Evolutionary conservation across 225 moss, liverwort and hornwort genomes (phyloP).

Genomic region (Pseudisothecium myosuroides): DNA sequence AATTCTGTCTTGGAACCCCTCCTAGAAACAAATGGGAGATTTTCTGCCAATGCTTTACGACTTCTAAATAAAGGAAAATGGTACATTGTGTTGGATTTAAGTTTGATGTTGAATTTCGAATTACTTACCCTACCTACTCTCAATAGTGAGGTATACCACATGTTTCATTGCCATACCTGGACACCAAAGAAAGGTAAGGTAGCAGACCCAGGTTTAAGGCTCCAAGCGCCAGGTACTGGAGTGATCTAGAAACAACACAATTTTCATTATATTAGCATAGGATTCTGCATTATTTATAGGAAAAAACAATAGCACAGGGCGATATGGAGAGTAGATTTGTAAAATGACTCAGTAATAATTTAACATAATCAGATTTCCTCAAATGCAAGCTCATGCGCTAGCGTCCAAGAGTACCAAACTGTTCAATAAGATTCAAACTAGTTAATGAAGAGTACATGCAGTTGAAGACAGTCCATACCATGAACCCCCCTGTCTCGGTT

Average conservation of each 20-base stretch:
- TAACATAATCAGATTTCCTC: not conserved
- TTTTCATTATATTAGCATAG: not conserved
- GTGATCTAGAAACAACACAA: conserved; percentile 53
- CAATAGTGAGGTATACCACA: not conserved
- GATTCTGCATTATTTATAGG: not conserved
- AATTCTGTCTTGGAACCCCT: not conserved
- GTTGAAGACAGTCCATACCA: conserved; percentile 35
- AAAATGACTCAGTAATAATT: not conserved
- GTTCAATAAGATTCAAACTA: not conserved
- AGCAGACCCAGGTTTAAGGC: conserved; percentile 93
- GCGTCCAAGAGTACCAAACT: not conserved
- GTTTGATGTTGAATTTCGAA: not conserved
- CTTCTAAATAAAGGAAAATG: not conserved
- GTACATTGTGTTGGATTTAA: not conserved
- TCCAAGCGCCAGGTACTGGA: conserved; percentile 83
- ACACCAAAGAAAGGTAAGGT: conserved; percentile 98
- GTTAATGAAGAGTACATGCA: not conserved
- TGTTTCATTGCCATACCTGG: conserved; percentile 16
- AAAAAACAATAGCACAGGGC: not conserved
- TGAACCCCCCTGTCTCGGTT: conserved; percentile 97
- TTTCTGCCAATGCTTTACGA: not conserved
- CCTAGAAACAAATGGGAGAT: too few relatives aligned
- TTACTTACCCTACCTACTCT: not conserved
- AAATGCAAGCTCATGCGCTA: not conserved
- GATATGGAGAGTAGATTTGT: not conserved